A percentile compares a stretch with the other conserved stretches of the same genome.
Conservation (phyloP, 2,329 filamentous ascomycete species). For the Ophiostoma tasmaniense region DNA sequence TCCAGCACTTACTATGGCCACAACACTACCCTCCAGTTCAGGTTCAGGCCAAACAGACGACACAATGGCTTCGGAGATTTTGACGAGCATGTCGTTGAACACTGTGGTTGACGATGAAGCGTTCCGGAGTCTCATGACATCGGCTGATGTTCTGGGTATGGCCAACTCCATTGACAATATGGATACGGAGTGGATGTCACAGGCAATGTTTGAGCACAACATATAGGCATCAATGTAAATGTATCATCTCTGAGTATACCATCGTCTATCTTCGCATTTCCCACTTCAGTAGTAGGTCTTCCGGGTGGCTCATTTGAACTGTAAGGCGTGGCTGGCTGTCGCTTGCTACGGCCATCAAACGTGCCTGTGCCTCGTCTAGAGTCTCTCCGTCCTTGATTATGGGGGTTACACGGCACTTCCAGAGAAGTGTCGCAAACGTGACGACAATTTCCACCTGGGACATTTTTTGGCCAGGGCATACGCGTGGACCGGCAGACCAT, state of each 20-base stretch:
- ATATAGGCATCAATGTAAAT: background rate
- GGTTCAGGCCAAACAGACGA: background rate
- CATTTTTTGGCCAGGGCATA: conserved; percentile 47
- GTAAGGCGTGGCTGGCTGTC: conserved; percentile 26
- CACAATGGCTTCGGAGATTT: background rate
- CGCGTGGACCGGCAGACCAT: conserved; percentile 41
- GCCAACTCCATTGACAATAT: background rate
- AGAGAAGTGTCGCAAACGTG: conserved; percentile 35
- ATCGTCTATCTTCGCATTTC: conserved; percentile 1
- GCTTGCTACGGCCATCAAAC: conserved; percentile 22
- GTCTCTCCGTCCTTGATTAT: conserved; percentile 23
- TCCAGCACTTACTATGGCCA: background rate
- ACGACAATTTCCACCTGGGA: conserved; percentile 47
- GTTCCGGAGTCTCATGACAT: background rate
- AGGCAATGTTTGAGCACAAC: conserved; percentile 5
- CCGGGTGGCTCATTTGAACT: conserved; percentile 26
- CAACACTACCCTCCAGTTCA: background rate
- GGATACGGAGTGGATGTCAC: conserved; percentile 3
- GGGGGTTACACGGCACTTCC: conserved; percentile 22
- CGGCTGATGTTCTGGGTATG: background rate
- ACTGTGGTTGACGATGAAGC: background rate
- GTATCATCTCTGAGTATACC: background rate
- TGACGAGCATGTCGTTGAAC: background rate
- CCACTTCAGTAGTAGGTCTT: conserved; percentile 21
- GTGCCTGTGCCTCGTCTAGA: conserved; percentile 19